Conservation (phyloP, 2,329 filamentous ascomycete species). For the Neofusicoccum umdonicola region DNA sequence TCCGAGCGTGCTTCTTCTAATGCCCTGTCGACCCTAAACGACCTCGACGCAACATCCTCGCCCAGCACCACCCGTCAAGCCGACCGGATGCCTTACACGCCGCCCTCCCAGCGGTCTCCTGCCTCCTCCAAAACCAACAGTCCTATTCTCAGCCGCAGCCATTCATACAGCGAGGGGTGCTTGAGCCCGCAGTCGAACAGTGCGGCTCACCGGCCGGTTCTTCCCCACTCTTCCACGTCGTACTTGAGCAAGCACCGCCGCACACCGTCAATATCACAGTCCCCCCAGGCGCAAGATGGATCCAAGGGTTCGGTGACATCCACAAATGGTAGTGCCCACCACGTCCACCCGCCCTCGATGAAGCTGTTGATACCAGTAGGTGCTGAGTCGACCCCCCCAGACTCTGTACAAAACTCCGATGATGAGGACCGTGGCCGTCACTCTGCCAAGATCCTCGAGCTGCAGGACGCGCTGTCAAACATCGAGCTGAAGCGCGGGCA, state of each 20-base stretch:
- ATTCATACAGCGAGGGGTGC: conserved; percentile 45
- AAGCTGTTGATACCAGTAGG: conserved; percentile 63
- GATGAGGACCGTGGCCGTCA: conserved; percentile 68
- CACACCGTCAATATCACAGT: conserved; percentile 49
- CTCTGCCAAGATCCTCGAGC: conserved; percentile 56
- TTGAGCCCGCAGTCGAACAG: conserved; percentile 33
- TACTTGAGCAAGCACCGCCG: conserved; percentile 63
- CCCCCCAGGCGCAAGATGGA: conserved; percentile 24
- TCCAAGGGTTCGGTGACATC: conserved; percentile 30
- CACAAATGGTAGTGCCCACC: conserved; percentile 62
- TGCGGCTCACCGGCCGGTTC: conserved; percentile 42
- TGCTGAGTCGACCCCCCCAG: conserved; percentile 86
- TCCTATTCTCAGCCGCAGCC: conserved; percentile 49
- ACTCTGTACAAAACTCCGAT: conserved; percentile 76
- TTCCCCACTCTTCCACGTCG: conserved; percentile 58
- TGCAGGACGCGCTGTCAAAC: conserved; percentile 79
- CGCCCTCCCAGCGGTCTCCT: conserved; percentile 66
- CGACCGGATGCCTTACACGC: conserved; percentile 81
- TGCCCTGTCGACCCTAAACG: conserved; percentile 40
- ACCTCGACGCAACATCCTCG: conserved; percentile 33
- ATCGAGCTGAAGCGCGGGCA: conserved; percentile 66
- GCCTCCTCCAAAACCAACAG: conserved; percentile 54
- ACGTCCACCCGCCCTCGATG: conserved; percentile 54
- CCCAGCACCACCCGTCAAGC: conserved; percentile 28
- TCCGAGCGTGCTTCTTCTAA: conserved; percentile 38